Evolutionary conservation across 768 basidiomycete genomes (phyloP), one percentile per base, ranked within the genome.

Genomic region (Leccinum truebloodii): DNA sequence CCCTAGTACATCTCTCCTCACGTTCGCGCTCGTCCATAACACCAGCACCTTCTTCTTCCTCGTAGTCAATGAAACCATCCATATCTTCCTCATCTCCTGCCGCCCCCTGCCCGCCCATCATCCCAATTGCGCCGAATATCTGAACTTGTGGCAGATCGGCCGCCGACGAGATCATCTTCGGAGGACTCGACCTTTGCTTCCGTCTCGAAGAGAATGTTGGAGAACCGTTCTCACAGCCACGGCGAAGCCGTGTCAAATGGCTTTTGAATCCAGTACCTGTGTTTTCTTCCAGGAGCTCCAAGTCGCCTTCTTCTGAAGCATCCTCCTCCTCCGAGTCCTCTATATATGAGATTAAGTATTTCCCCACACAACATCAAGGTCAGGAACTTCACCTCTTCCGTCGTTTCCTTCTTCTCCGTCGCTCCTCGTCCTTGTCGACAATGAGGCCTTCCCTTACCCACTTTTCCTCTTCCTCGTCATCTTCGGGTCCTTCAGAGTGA

Each of bases 391-490:
- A 81, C 68, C 80, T 84, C 76, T 87, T 87, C 69, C 87, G 82
- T 63, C 84, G 81, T 72, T 87, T 92, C 60, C 83, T 82, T 65
- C 82, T 82, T 66, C 83, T 79, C 49, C 76, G 81, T 60, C 81
- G 78, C 58, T 81, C 82, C 50, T 82, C 80, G 46, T 90, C 94
- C 60, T 95, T 92, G 9, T 91, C 91, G 8, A 95, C 94, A 67
- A 98, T 97, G 71, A 98, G 97, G 0, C 92, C 95, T 54, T 95
- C 91, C 54, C 86, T 79, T 58, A 97, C 86, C 58, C 84, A 80
- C 59, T 84, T 82, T 66, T 80, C 89, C 77, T 94, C 94, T 63
- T 96, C 95, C 67, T 90, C 26, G 69, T 96, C 94, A 52, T 96
- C 94, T 44, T 95, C 92, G 35, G 85, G 89, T 69, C 94, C 91